Conservation (phyloP, 495 filamentous ascomycete genomes). For the Xylaria palmicola region DNA sequence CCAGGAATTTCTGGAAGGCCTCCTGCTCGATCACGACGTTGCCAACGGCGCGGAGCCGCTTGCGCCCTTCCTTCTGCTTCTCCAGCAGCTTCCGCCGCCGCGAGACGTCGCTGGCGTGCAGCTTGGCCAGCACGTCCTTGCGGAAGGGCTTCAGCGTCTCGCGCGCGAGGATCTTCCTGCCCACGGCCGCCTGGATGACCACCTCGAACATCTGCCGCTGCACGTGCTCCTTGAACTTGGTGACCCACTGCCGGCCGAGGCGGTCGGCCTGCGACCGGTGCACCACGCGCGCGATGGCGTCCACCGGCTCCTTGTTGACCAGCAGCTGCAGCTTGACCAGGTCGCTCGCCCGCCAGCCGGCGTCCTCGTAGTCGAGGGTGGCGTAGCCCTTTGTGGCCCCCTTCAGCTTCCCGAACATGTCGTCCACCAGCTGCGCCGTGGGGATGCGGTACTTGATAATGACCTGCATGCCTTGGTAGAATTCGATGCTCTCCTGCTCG, state of each 20-base stretch:
- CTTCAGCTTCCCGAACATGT: slow-evolving; percentile 97
- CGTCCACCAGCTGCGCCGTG: slow-evolving; percentile 84
- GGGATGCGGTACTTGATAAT: slow-evolving; percentile 93
- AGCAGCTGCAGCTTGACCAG: slow-evolving; percentile 89
- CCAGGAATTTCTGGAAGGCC: slow-evolving; percentile 87
- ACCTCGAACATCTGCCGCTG: slow-evolving; percentile 96
- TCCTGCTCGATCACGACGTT: slow-evolving; percentile 91
- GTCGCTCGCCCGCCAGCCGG: slow-evolving; percentile 75
- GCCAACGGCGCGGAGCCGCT: slow-evolving; percentile 71
- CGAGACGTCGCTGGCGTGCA: slow-evolving; percentile 86
- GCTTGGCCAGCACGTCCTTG: slow-evolving; percentile 89
- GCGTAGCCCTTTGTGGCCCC: slow-evolving; percentile 74
- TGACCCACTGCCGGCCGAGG: slow-evolving; percentile 82
- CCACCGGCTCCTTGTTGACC: slow-evolving; percentile 88
- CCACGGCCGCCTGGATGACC: slow-evolving; percentile 87
- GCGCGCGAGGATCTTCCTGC: slow-evolving; percentile 79
- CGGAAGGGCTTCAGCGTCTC: slow-evolving; percentile 96
- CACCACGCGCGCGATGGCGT: slow-evolving; percentile 88
- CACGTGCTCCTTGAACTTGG: slow-evolving; percentile 96
- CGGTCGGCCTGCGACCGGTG: slow-evolving; percentile 75
- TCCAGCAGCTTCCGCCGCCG: slow-evolving; percentile 85
- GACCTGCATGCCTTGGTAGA: slow-evolving; percentile 92
- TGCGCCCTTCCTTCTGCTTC: slow-evolving; percentile 95
- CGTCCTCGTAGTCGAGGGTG: slow-evolving; percentile 92
- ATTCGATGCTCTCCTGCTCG: slow-evolving; percentile 78